Evolutionary conservation across 306 rosid species (phyloP).

Genomic region (Quercus mongolica): DNA sequence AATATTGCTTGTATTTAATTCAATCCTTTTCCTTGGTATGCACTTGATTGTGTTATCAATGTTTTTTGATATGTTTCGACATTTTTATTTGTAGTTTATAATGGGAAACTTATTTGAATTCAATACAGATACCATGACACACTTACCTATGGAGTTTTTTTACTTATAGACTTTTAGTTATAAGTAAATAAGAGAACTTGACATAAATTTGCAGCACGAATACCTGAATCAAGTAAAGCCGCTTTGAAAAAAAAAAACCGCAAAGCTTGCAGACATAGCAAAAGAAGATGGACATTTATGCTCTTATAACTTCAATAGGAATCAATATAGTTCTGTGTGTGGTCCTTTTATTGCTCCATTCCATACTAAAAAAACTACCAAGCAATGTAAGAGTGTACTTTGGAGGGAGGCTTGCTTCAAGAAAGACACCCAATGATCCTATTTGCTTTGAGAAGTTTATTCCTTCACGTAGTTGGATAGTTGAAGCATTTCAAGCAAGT

Average conservation of each 20-base stretch:
- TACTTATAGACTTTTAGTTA: not conserved
- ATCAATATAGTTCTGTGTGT: conserved; percentile 55
- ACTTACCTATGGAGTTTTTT: no score
- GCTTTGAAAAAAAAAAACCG: conserved; percentile 22
- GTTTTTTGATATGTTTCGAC: no score
- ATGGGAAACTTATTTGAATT: no score
- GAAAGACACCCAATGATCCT: conserved; percentile 21
- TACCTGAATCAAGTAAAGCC: not conserved
- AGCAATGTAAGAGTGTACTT: conserved; percentile 71
- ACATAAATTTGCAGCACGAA: conserved; percentile 4
- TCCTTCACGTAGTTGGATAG: conserved; percentile 85
- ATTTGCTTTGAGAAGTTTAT: conserved; percentile 74
- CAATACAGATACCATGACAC: no score
- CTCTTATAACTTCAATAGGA: conserved; percentile 91
- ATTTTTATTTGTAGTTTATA: no score
- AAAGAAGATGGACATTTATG: conserved; percentile 68
- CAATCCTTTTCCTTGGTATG: no score
- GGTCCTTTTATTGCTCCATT: conserved; percentile 65
- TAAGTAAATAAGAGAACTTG: not conserved
- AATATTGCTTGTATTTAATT: no score
- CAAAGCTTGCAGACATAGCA: conserved; percentile 32
- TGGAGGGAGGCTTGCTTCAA: conserved; percentile 54
- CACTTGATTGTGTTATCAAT: no score
- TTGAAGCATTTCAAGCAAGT: conserved; percentile 71
- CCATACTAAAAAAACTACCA: conserved; percentile 84